These are phyloP conservation scores for Candida glucosophila DNA, from an alignment of 1,139 yeast genomes.

Conservation along the genomic window DNA sequence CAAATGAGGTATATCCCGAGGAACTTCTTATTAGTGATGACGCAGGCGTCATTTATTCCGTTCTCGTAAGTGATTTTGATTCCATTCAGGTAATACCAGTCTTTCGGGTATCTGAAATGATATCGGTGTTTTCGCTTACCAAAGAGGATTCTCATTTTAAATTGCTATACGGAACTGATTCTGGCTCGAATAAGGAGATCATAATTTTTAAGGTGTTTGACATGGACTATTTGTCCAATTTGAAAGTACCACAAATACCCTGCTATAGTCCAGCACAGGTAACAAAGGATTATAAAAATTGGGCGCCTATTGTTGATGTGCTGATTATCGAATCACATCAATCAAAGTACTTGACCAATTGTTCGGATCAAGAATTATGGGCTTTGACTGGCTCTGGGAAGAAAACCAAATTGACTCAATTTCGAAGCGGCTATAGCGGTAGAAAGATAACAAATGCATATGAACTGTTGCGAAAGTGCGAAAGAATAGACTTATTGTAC, in stretches of 20 bases:
- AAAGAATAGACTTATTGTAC: conserved; percentile 11
- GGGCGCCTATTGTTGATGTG: conserved; percentile 44
- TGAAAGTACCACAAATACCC: conserved; percentile 4
- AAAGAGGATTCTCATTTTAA: conserved; percentile 10
- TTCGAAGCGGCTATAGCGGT: conserved; percentile 31
- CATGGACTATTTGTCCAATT: conserved; percentile 4
- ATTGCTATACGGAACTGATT: conserved; percentile 24
- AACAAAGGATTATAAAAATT: conserved; percentile 27
- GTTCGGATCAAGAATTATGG: conserved; percentile 35
- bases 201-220: conserved; percentile 8
- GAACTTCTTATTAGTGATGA: conserved; percentile 35
- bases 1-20: conserved; percentile 10
- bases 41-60: conserved; percentile 29
- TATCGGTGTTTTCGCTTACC: conserved; percentile 26
- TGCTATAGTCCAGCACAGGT: conserved; percentile 7
- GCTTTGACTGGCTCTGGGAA: conserved; percentile 36
- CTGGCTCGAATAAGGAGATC: conserved; percentile 20
- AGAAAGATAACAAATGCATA: conserved; percentile 17
- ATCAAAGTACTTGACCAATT: conserved; percentile 10
- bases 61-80: conserved; percentile 10
- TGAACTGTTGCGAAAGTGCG: conserved; percentile 21
- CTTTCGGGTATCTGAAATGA: conserved; percentile 20
- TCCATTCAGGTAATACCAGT: conserved; percentile 13
- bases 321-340: conserved; percentile 22
- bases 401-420: conserved; percentile 28